Base-by-base conservation (phyloP, 2,329 filamentous ascomycete genomes). In the Graphium sp. region DNA sequence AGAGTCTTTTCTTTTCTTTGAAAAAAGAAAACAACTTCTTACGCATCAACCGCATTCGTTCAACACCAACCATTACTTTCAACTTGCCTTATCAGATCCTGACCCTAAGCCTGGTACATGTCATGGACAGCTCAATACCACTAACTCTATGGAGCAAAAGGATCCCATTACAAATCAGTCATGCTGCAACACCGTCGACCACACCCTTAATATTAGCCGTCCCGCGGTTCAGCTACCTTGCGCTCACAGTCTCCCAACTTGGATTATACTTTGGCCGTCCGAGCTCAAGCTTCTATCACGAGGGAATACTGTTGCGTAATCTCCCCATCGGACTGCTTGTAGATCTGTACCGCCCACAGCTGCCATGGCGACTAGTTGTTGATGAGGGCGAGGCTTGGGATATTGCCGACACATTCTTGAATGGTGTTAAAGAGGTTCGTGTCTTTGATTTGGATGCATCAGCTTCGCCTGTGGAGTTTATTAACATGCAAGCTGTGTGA, bases 331-430 rank as follows among this genome's bases (percentile, higher is more conserved):
- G 64, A 10, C 46, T 68, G 35, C 53, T 73, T 18, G 51, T 62
- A 28, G 67, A 73, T 39, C 52, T 73, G 16, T 72, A 73, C 44
- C 60, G 55, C 38, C 65, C 66, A 1, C 32, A 41, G 8, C 43
- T 67, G 29, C 66, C 67, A 2, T 73, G 66, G 66, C 53, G 54
- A 9, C 48, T 73, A 26, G 57, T 56, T 11, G 66, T 70, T 16
- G 50, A 52, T 30, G 64, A 68, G 33, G 66, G 65, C 12, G 42
- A 58, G 18, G 60, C 58, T 27, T 72, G 66, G 66, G 66, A 72
- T 38, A 68, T 71, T 27, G 58, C 52, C 23, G 67, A 73, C 43
- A 72, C 69, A 0, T 75, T 74, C 38, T 56, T 74, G 32, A 75
- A 75, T 46, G 62, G 62, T 32, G 66, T 66, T 35, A 75, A 75